Percentiles rank a stretch among this genome's conserved stretches.
Evolutionary conservation across 31 red algal genomes (phyloP).

Genomic region (Odonthalia washingtoniensis): DNA sequence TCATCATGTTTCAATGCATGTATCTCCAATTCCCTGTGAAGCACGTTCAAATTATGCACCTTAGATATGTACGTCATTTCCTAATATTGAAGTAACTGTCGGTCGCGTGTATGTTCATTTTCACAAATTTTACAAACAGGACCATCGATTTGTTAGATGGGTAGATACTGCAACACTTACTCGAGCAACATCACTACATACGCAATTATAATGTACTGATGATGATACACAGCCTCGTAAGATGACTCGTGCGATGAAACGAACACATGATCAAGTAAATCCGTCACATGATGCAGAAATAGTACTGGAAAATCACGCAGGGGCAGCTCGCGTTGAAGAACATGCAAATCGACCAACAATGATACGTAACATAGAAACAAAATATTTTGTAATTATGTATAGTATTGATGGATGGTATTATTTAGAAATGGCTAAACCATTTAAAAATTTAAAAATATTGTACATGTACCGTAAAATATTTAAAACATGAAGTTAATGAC

Average conservation of each 20-base stretch:
- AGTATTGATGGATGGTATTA: slow-evolving; percentile 76
- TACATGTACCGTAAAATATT: slow-evolving; percentile 66
- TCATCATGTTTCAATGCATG: background rate
- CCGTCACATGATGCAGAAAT: background rate
- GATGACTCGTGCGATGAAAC: slow-evolving; percentile 1
- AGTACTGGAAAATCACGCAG: background rate
- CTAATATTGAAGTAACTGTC: background rate
- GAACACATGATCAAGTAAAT: too few species aligned
- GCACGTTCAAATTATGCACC: too few species aligned
- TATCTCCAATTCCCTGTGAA: too few species aligned
- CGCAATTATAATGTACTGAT: background rate
- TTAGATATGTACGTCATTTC: too few species aligned
- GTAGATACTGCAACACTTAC: background rate
- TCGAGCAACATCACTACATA: background rate
- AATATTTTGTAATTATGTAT: slow-evolving; percentile 62
- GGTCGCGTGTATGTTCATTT: background rate
- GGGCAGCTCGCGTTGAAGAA: background rate
- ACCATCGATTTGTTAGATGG: background rate
- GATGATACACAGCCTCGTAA: background rate
- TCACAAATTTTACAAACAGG: background rate
- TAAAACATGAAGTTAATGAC: slow-evolving; percentile 57
- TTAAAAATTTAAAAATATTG: slow-evolving; percentile 37
- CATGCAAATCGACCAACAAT: background rate
- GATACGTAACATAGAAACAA: slow-evolving; percentile 53
- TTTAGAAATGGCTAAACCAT: slow-evolving; percentile 59